Evolutionary conservation across 2,329 filamentous ascomycete species (phyloP), one percentile per base, ranked within the genome.

Genomic region (Thielaviopsis musarum): DNA sequence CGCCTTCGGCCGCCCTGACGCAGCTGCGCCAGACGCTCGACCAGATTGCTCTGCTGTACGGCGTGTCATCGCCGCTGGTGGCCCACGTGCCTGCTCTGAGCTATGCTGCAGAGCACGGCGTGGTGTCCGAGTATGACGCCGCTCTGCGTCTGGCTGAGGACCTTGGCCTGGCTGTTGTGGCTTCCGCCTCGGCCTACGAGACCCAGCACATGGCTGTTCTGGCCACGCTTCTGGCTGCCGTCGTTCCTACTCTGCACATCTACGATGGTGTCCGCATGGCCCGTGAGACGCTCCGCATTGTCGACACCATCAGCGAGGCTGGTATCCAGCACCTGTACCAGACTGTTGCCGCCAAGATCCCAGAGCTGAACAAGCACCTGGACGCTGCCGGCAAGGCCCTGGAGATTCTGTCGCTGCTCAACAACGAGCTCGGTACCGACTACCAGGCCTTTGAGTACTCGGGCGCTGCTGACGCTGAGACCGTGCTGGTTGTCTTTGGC

Each of bases 171-270:
- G 91, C 85, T 54, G 78, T 98, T 51, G 82, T 98, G 54, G 81
- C 87, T 64, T 95, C 89, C 70, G 82, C 83, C 58, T 95, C 90
- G 30, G 83, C 87, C 30, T 91, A 94, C 65, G 93, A 98, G 75
- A 80, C 87, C 55, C 93, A 98, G 77, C 93, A 98, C 74, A 95
- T 95, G 86, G 81, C 90, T 7, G 74, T 95, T n/a, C 84, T 95
- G 66, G 82, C 90, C 0, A 95, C 89, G 3, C 74, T 95, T 24
- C 75, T 95, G 62, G 86, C 90, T 21, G 83, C 81, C 53, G 74
- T 93, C 15, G 70, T 91, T 28, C 90, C 90, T n/a, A 88, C 87
- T 0, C 77, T 95, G 28, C 90, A 95, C 70, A 82, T 90, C 65
- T 95, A 93, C 68, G 90, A 95, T 68, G 91, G 90, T 62, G 82